Conservation (phyloP, 1,284 basidiomycete genomes). For the Ceratobasidium sp. region DNA sequence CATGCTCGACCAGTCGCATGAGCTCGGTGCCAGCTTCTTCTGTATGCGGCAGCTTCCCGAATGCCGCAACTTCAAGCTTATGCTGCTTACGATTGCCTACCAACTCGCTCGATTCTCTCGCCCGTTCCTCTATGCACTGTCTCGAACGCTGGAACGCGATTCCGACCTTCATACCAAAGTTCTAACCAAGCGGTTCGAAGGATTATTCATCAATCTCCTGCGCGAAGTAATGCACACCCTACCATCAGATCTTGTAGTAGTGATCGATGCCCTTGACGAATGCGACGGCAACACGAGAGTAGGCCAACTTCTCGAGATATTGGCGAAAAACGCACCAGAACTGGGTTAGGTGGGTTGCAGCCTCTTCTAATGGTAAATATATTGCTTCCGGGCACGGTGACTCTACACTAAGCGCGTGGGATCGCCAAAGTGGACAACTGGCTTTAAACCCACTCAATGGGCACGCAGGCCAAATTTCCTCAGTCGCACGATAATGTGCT, state of each 20-base stretch:
- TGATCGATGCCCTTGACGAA: constrained; percentile 1
- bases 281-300: neutral
- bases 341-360: too few species aligned
- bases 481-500: too few species aligned
- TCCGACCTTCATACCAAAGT: neutral
- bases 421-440: too few species aligned
- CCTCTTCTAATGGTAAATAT: neutral
- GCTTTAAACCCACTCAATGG: too few species aligned
- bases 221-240: neutral
- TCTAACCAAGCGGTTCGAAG: neutral
- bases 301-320: neutral
- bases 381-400: neutral
- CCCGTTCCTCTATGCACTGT: neutral
- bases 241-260: neutral
- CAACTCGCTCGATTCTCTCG: neutral
- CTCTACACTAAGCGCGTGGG: neutral
- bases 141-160: neutral
- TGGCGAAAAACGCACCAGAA: neutral
- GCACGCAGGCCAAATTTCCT: too few species aligned
- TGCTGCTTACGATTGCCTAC: neutral
- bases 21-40: constrained; percentile 11
- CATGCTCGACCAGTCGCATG: neutral
- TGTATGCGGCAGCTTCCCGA: neutral
- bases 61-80: neutral
- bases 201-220: neutral